These are phyloP conservation scores for Scedosporium dehoogii DNA, from an alignment of 2,329 filamentous ascomycete genomes.

Conservation along the genomic window DNA sequence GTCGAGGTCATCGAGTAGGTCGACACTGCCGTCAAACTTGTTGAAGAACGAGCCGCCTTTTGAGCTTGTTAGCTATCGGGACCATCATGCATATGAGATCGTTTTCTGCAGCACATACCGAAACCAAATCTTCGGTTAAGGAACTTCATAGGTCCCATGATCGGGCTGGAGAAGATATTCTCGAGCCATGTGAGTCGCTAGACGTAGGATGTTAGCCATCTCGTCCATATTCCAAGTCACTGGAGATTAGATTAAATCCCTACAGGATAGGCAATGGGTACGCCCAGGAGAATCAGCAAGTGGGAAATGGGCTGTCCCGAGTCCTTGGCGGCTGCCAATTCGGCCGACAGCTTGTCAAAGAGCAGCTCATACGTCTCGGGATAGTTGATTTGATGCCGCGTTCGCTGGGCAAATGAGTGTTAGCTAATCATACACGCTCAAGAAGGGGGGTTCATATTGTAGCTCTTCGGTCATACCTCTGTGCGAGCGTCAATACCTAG, in stretches of 20 bases:
- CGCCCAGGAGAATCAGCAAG: conserved; percentile 75
- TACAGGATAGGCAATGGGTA: conserved; percentile 76
- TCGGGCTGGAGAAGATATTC: conserved; percentile 75
- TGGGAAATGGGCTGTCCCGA: conserved; percentile 75
- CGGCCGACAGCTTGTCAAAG: conserved; percentile 63
- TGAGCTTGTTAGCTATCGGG: neutral
- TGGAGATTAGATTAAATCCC: conserved; percentile 20
- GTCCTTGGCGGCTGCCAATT: conserved; percentile 58
- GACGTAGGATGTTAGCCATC: conserved; percentile 1
- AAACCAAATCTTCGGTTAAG: conserved; percentile 85
- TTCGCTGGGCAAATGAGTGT: conserved; percentile 41
- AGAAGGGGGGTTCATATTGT: conserved; percentile 36
- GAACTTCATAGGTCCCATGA: conserved; percentile 83
- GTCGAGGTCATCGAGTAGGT: conserved; percentile 85
- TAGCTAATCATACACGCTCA: neutral
- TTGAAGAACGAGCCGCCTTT: conserved; percentile 80
- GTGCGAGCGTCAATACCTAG: conserved; percentile 87
- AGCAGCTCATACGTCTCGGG: conserved; percentile 80
- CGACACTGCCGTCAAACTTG: conserved; percentile 85
- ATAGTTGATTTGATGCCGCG: conserved; percentile 89
- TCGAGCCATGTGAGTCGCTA: conserved; percentile 90
- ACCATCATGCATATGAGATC: neutral
- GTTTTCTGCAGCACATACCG: conserved; percentile 23
- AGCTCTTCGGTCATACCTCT: conserved; percentile 42
- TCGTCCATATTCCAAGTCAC: neutral